Percentiles rank a stretch among this genome's conserved stretches.
These are phyloP conservation scores for Fusarium fracticaudum DNA, from an alignment of 2,329 filamentous ascomycete genomes.

Conservation along the genomic window DNA sequence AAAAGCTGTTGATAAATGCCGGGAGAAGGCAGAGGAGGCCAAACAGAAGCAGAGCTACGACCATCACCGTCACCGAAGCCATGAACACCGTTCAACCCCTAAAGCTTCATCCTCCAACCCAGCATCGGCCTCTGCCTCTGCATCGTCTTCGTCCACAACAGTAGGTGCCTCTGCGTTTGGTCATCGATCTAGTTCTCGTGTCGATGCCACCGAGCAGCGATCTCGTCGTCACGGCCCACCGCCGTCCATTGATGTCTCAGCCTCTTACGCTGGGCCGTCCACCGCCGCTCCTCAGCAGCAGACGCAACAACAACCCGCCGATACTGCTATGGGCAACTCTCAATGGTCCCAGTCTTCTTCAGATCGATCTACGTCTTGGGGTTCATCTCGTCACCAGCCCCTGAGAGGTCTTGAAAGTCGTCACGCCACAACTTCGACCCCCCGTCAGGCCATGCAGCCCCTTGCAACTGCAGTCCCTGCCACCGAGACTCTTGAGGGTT, in stretches of 20 bases:
- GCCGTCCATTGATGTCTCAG: conserved; percentile 69
- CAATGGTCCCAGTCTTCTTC: conserved; percentile 37
- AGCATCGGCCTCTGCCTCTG: conserved; percentile 49
- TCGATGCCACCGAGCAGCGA: conserved; percentile 68
- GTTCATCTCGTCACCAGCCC: conserved; percentile 58
- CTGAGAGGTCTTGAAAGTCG: conserved; percentile 62
- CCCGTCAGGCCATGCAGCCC: conserved; percentile 65
- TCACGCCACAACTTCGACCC: conserved; percentile 59
- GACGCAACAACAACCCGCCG: conserved; percentile 35
- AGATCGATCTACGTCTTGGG: conserved; percentile 37
- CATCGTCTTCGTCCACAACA: conserved; percentile 41
- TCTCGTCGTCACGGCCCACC: conserved; percentile 82
- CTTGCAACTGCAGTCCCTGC: conserved; percentile 72
- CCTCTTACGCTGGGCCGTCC: conserved; percentile 53
- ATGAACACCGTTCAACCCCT: conserved; percentile 58
- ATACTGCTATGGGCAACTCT: conserved; percentile 36
- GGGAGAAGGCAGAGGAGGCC: conserved; percentile 84
- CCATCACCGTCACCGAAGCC: conserved; percentile 60
- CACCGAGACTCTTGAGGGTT: conserved; percentile 76
- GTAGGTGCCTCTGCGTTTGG: conserved; percentile 53
- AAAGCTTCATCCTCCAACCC: conserved; percentile 53
- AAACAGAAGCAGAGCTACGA: conserved; percentile 74
- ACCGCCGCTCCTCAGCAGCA: conserved; percentile 39
- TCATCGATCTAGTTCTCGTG: conserved; percentile 59
- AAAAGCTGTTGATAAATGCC: conserved; percentile 91